Base-by-base conservation (phyloP, 2,329 filamentous ascomycete species). In the Didymella sp. region DNA sequence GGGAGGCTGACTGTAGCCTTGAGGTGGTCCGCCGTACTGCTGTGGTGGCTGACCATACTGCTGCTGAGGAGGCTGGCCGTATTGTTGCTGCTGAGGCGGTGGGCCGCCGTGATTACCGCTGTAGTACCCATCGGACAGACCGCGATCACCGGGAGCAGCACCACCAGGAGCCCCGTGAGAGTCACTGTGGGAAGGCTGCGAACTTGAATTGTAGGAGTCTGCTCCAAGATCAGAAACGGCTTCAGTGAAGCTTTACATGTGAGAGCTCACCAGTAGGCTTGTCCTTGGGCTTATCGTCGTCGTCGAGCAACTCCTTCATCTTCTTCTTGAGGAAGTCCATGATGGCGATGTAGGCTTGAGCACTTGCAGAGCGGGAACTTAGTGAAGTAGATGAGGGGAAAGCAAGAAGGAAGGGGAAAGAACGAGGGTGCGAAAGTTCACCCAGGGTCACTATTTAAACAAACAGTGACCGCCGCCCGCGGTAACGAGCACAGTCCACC, bases 261-360 rank as follows among this genome's bases (percentile, higher is more conserved):
- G n/a, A 21, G 33, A 49, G 44, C 38, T 52, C n/a, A 57, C 54
- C 54, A 24, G 48, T 52, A 51, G 51, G 69, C 57, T 63, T 71
- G 33, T 74, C 66, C 42, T 73, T 63, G 19, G 58, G 58, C 59
- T 77, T 71, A 30, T 73, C 66, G 58, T 77, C 74, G 42, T 78
- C 74, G 50, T 78, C 74, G 53, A 79, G 68, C 59, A 80, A 70
- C 60, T 79, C 77, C 62, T 78, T 77, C 67, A 77, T 79, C 61
- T 79, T 75, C 59, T 80, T 79, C 68, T 78, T 79, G 62, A 80
- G 73, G 59, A 80, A 80, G 51, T 78, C 78, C 78, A 80, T 80
- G 40, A 7, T 53, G 49, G 45, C 24, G 24, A 42, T 33, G 11
- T n/a, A 12, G 21, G 43, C 37, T 25, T 37, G 35, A 46, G 40